These are phyloP conservation scores for Penicillium sp. DNA, from an alignment of 2,329 filamentous ascomycete genomes.

Conservation along the genomic window DNA sequence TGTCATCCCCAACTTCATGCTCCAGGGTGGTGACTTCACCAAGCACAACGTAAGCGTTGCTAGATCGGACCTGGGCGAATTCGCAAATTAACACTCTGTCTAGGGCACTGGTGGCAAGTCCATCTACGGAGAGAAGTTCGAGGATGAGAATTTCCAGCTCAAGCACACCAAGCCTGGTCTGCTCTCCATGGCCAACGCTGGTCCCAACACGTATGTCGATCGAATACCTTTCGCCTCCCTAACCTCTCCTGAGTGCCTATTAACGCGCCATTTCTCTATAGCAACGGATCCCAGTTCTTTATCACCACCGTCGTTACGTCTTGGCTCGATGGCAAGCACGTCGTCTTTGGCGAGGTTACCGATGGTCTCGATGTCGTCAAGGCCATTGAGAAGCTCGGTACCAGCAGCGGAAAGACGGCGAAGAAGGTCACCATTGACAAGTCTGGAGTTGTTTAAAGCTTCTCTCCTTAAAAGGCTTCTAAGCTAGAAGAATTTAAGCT, in stretches of 20 bases:
- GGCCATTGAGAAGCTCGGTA: background rate
- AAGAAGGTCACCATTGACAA: background rate
- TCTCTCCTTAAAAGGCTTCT: background rate
- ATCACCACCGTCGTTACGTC: slow-evolving; percentile 54
- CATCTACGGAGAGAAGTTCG: background rate
- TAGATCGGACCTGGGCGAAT: background rate
- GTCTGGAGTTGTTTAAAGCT: background rate
- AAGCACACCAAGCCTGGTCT: slow-evolving; percentile 71
- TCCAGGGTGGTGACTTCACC: background rate
- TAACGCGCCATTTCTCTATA: background rate
- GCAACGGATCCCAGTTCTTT: slow-evolving; percentile 68
- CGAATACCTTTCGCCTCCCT: background rate
- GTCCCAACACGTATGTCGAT: slow-evolving; percentile 67
- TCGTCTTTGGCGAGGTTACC: slow-evolving; percentile 28
- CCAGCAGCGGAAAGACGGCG: background rate
- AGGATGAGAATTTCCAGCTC: slow-evolving; percentile 17
- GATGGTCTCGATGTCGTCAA: background rate
- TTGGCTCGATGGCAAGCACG: slow-evolving; percentile 62
- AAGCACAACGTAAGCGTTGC: background rate
- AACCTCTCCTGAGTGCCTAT: too few species aligned
- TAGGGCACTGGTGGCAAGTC: background rate
- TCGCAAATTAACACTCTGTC: background rate
- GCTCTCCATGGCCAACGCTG: slow-evolving; percentile 88
- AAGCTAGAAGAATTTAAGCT: too few species aligned
- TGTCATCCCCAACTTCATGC: background rate